Evolutionary conservation across 306 rosid species (phyloP), one percentile per base, ranked within the genome.

Genomic region (Castanea crenata): DNA sequence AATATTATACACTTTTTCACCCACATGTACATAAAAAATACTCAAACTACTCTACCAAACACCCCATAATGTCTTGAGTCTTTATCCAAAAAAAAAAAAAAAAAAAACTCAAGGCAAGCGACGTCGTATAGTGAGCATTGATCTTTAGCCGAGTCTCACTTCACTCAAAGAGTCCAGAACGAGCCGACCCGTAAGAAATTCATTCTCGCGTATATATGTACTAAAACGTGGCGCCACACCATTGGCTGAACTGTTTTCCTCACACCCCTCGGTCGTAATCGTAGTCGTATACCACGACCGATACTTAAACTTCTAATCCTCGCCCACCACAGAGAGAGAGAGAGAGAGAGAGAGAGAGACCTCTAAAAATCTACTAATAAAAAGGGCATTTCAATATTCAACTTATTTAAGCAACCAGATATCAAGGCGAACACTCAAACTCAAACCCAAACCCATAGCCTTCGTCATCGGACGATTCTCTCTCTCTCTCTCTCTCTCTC

Each of bases 381-480:
- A 67, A 67, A 64, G 23, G 35, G 72, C 72, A 49, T 10, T 49
- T 41, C 46, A 8, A 41, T 41, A 0, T 67, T 34, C 49, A 67
- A 19, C 52, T 13, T 18, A 1, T 67, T n/a, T n/a, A 10, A 67
- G 70, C 23, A 25, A 35, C 46, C 46, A 41, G 46, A 41, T 41
- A 41, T 41, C 12, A 41, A 41, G 12, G 46, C 1, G 46, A 41
- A 41, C 46, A 41, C 46, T 41, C 46, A 8, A 38, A 7, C 46
- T 10, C 46, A 46, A 46, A 46, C 52, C 52, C 52, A 49, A 49
- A 49, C 5, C 16, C 54, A 49, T 0, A 49, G 4, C 29, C 72
- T 67, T 75, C 80, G 73, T 67, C 71, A 35, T 75, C 74, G 80
- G 86, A 79, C 83, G 76, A 74, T 52, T 44, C 16, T 34, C 69